Base-by-base conservation (phyloP, 106 monocot genomes). In the Allium cepa region DNA sequence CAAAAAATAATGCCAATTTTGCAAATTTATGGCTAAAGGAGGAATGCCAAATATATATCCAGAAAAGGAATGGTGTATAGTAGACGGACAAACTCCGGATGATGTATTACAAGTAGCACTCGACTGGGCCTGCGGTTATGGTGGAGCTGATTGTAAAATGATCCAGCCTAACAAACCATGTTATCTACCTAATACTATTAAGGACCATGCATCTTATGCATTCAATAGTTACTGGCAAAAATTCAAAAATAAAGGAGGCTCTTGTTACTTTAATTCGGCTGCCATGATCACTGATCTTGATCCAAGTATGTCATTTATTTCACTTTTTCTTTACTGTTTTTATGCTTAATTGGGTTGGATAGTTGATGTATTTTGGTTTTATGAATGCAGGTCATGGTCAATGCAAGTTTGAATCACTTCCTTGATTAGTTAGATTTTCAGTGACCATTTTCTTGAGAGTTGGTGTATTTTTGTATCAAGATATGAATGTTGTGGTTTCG, bases 151-250 rank as follows among this genome's bases (percentile, higher is more conserved):
- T 69, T 96, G 95, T 78, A 79, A 15, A 56, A 71, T 84, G 83
- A 92, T 92, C 53, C 86, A 89, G 48, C 67, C 59, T 13, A 61
- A 77, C 56, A 73, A 79, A 50, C 74, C 81, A 0, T 97, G 88
- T 67, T 97, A 80, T 63, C 78, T 82, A 53, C 92, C 88, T 26
- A 92, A 92, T 69, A 92, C 80, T 53, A 13, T 88, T 49, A 86
- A 49, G 58, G 79, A 84, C 60, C 96, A 92, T 63, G 92, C 92
- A 26, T 88, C 95, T 51, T 96, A 80, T 66, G 92, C 92, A 47
- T 92, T 97, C 92, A 92, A 92, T 66, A 97, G 86, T 82, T 97
- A 92, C 80, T 92, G 85, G 83, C 88, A 92, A 70, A 88, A 78
- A 28, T 84, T 69, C 71, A 97, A 92, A 59, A 79, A 78, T 49